phyloP scores from a whole-genome alignment of 352 stramenopile species.

The Phytophthora macrochlamydospora region DNA sequence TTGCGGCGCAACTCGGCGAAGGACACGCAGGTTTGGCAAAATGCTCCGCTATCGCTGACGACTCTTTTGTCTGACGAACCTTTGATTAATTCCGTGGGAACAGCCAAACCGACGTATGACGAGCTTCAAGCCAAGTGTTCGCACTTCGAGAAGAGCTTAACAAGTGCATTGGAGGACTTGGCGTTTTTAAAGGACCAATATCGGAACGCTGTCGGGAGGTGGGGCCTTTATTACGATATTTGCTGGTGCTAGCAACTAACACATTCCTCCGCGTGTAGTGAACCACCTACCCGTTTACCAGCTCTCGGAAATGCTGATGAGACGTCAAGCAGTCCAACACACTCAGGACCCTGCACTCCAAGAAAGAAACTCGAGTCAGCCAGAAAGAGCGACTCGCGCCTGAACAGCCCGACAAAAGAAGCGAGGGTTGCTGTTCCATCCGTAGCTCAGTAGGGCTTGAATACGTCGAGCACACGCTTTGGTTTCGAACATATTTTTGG shows the following conservation, averaged over 20 bases:
- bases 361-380: constrained; percentile 56
- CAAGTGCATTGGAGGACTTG: constrained; percentile 45
- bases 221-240: constrained; percentile 5
- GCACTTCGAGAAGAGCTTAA: constrained; percentile 51
- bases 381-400: constrained; percentile 48
- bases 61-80: not conserved
- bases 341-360: constrained; percentile 46
- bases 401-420: constrained; percentile 43
- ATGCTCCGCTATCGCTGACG: not conserved
- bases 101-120: constrained; percentile 54
- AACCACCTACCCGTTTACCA: constrained; percentile 35
- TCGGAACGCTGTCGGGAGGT: constrained; percentile 56
- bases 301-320: constrained; percentile 4
- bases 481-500: not conserved
- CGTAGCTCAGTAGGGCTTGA: constrained; percentile 10
- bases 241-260: not conserved
- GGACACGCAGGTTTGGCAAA: constrained; percentile 39
- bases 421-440: constrained; percentile 1
- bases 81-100: not conserved
- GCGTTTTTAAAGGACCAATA: constrained; percentile 62
- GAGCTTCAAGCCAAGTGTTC: constrained; percentile 64
- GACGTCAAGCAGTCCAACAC: constrained; percentile 2
- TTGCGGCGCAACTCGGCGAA: constrained; percentile 65
- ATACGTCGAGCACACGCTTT: not conserved
- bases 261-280: constrained; percentile 26